These are phyloP conservation scores for Marasmius sp. DNA, from an alignment of 1,284 basidiomycete species.

Conservation along the genomic window DNA sequence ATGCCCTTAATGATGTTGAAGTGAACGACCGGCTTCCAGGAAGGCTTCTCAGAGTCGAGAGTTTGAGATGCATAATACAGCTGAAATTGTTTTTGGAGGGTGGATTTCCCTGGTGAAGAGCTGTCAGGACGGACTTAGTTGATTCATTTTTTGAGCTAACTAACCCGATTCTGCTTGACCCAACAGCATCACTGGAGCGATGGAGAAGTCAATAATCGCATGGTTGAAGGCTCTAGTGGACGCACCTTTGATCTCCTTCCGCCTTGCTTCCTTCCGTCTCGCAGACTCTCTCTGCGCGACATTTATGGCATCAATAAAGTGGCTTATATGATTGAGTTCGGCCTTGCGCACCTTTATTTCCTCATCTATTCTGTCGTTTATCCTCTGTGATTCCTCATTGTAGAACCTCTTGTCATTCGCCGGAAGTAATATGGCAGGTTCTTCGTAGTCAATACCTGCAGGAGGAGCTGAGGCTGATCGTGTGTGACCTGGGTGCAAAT, in stretches of 20 bases:
- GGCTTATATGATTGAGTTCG: not conserved
- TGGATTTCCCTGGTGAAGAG: constrained; percentile 59
- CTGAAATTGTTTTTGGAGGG: constrained; percentile 80
- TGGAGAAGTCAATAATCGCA: not conserved
- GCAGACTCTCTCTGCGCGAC: constrained; percentile 53
- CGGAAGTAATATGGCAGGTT: constrained; percentile 10
- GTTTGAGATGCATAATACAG: constrained; percentile 71
- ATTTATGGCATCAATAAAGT: not conserved
- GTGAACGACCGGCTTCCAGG: constrained; percentile 77
- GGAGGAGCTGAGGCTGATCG: constrained; percentile 14
- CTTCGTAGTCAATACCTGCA: constrained; percentile 4
- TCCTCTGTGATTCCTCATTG: constrained; percentile 46
- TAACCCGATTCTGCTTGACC: constrained; percentile 74
- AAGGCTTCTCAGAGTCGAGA: constrained; percentile 67
- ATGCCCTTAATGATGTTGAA: constrained; percentile 80
- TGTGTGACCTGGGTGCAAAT: constrained; percentile 4
- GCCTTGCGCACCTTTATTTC: constrained; percentile 55
- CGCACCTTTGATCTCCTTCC: constrained; percentile 67
- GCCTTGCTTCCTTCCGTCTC: constrained; percentile 46
- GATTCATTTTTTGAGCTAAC: constrained; percentile 1
- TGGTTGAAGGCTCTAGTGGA: not conserved
- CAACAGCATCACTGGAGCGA: constrained; percentile 58
- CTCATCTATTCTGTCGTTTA: constrained; percentile 70
- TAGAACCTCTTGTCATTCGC: constrained; percentile 13
- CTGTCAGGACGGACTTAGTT: not conserved